phyloP scores from a whole-genome alignment of 345 rosid genomes.

The Citrus inodora region DNA sequence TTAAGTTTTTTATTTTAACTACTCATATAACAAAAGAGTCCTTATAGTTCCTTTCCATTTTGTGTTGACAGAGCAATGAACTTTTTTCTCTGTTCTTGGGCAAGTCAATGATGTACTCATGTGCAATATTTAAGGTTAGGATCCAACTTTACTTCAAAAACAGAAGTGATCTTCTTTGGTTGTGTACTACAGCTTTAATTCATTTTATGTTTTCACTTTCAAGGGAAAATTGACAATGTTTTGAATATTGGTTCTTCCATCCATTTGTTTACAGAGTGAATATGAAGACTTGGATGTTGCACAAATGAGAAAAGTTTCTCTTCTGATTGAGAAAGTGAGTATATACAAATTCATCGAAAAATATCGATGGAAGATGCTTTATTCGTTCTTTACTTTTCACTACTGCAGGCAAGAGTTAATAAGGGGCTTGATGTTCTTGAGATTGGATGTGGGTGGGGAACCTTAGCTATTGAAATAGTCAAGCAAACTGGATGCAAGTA shows the following conservation, averaged over 20 bases:
- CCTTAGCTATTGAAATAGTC: slow-evolving; percentile 83
- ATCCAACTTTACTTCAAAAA: not conserved
- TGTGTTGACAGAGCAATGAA: slow-evolving; percentile 63
- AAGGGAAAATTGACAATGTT: not conserved
- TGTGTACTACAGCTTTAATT: not conserved
- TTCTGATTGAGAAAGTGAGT: slow-evolving; percentile 68
- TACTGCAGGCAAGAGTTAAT: slow-evolving; percentile 52
- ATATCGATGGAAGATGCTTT: not conserved
- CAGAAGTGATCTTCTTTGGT: slow-evolving; percentile 2
- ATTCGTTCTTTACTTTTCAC: not conserved
- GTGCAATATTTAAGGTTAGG: slow-evolving; percentile 75
- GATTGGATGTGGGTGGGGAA: slow-evolving; percentile 96
- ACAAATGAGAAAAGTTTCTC: slow-evolving; percentile 69
- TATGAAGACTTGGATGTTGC: slow-evolving; percentile 71
- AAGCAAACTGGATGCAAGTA: slow-evolving; percentile 82
- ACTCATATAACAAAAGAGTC: not conserved
- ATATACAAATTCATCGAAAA: not conserved
- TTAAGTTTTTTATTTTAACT: too few species aligned
- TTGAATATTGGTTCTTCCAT: not conserved
- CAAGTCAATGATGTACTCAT: slow-evolving; percentile 88
- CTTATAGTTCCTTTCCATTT: not conserved
- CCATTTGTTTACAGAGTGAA: slow-evolving; percentile 32
- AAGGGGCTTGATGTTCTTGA: slow-evolving; percentile 72
- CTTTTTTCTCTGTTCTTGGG: slow-evolving; percentile 75
- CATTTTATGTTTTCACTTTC: not conserved